Evolutionary conservation across 352 stramenopile genomes (phyloP).

Genomic region (Phytophthora lateralis): DNA sequence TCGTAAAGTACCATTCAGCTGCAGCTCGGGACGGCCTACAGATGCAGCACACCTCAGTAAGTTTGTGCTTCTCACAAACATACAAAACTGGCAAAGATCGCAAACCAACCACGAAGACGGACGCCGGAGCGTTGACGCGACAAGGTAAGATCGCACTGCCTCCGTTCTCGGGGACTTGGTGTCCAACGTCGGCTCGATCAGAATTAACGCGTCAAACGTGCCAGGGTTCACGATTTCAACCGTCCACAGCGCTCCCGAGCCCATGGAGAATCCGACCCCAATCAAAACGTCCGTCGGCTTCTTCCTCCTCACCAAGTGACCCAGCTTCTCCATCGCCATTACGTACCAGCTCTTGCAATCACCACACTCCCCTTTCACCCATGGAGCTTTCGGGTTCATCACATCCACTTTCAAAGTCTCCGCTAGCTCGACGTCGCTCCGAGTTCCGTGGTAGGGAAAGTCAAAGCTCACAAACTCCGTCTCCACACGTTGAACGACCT

Average conservation of each 20-base stretch:
- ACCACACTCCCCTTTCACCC: slow-evolving; percentile 19
- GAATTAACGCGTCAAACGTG: slow-evolving; percentile 48
- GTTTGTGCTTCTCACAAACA: not conserved
- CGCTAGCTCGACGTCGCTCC: slow-evolving; percentile 17
- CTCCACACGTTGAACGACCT: slow-evolving; percentile 22
- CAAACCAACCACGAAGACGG: slow-evolving; percentile 22
- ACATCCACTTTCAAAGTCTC: slow-evolving; percentile 26
- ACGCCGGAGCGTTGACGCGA: slow-evolving; percentile 27
- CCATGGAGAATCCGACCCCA: slow-evolving; percentile 53
- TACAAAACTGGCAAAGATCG: not conserved
- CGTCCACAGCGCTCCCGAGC: slow-evolving; percentile 35
- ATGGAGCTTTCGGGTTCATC: slow-evolving; percentile 18
- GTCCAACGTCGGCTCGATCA: slow-evolving; percentile 45
- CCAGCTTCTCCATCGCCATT: slow-evolving; percentile 14
- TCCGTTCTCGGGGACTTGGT: slow-evolving; percentile 25
- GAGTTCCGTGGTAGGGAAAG: slow-evolving; percentile 44
- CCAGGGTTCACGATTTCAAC: slow-evolving; percentile 36
- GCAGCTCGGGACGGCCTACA: slow-evolving; percentile 24
- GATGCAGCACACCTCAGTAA: not conserved
- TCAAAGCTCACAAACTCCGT: slow-evolving; percentile 40
- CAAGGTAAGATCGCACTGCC: slow-evolving; percentile 32
- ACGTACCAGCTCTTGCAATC: slow-evolving; percentile 23
- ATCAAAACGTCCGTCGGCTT: slow-evolving; percentile 31
- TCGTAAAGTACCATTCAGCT: slow-evolving; percentile 27
- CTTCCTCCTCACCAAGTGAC: slow-evolving; percentile 2